phyloP scores from a whole-genome alignment of 495 filamentous ascomycete genomes.

The Penicillium longicatenatum region DNA sequence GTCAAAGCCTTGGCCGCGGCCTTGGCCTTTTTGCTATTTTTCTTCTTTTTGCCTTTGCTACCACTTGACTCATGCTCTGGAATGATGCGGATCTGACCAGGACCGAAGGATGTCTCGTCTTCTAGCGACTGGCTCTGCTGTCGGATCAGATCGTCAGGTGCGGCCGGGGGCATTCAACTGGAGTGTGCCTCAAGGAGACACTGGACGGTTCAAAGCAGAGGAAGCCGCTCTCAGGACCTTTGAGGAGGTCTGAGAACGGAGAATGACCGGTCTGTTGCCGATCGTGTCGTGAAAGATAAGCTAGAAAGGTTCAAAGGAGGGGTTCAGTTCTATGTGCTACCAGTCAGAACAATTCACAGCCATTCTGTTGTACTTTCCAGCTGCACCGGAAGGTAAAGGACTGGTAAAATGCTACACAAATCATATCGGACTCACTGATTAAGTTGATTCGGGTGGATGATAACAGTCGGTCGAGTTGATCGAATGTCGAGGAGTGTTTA shows the following conservation, averaged over 20 bases:
- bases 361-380: neutral
- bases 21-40: constrained; percentile 45
- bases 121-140: constrained; percentile 44
- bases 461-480: constrained; percentile 1
- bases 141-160: constrained; percentile 48
- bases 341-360: neutral
- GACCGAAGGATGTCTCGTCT: constrained; percentile 36
- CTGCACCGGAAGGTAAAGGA: neutral
- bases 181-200: constrained; percentile 37
- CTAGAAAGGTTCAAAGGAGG: constrained; percentile 15
- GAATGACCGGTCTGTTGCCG: constrained; percentile 8
- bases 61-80: constrained; percentile 45
- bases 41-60: constrained; percentile 51
- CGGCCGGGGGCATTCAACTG: constrained; percentile 52
- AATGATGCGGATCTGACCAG: constrained; percentile 27
- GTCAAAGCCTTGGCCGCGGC: constrained; percentile 36
- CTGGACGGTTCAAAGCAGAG: constrained; percentile 9
- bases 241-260: constrained; percentile 43
- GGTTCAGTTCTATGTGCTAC: constrained; percentile 1
- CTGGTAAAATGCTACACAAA: neutral
- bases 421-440: neutral
- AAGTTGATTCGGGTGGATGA: neutral
- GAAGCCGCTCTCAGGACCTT: constrained; percentile 42
- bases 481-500: neutral
- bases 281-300: constrained; percentile 10